These are phyloP conservation scores for Saccharomyces pastorianus DNA, from an alignment of 1,139 yeast species.

Conservation along the genomic window DNA sequence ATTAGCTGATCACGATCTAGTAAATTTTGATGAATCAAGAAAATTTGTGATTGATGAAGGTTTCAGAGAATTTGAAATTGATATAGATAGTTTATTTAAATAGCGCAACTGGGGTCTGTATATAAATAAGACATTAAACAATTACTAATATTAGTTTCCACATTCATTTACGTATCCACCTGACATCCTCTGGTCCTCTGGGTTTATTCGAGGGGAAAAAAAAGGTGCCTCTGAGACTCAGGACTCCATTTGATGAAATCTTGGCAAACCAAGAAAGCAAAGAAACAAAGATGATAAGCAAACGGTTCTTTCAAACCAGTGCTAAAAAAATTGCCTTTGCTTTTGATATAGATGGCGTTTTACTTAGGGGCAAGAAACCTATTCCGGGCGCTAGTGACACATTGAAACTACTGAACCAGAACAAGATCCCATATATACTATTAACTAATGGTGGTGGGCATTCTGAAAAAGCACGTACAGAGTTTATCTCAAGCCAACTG, in stretches of 20 bases:
- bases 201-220: background rate
- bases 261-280: background rate
- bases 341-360: slow-evolving; percentile 79
- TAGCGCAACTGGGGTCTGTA: background rate
- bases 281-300: slow-evolving; percentile 7
- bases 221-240: background rate
- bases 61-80: slow-evolving; percentile 20
- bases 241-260: background rate
- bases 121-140: background rate
- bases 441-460: slow-evolving; percentile 93
- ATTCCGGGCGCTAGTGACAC: slow-evolving; percentile 65
- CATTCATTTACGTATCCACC: no score
- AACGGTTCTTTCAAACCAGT: slow-evolving; percentile 12
- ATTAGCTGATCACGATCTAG: slow-evolving; percentile 30
- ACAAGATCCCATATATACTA: slow-evolving; percentile 69
- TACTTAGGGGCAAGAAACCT: slow-evolving; percentile 65
- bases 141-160: background rate
- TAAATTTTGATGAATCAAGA: slow-evolving; percentile 23
- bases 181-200: background rate
- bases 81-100: slow-evolving; percentile 4
- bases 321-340: slow-evolving; percentile 33
- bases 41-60: slow-evolving; percentile 51
- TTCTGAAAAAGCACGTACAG: slow-evolving; percentile 54
- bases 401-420: slow-evolving; percentile 44
- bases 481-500: slow-evolving; percentile 45